Evolutionary conservation across 306 rosid genomes (phyloP), one percentile per base, ranked within the genome.

Genomic region (Carpinus viminea): DNA sequence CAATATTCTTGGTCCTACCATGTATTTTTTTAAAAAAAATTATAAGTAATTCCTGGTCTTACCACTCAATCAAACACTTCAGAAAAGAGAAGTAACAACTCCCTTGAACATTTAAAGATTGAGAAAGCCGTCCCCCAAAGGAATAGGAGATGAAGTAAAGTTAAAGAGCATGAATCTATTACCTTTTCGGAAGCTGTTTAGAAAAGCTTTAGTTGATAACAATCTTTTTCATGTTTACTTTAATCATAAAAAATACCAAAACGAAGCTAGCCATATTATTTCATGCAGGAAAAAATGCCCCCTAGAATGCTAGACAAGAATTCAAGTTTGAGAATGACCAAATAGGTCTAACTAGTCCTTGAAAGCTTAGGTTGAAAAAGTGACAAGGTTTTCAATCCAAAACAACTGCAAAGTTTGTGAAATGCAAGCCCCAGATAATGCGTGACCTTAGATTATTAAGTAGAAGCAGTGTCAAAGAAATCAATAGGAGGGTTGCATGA

Each of bases 291-390:
- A 21, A 57, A 57, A 21, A 20, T 3, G 15, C 15, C 16, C 64
- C 64, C 34, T 20, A 21, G 64, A 57, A 21, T n/a, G 64, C 64
- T 21, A 4, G 28, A 57, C 64, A n/a, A 57, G 64, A 20, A 21
- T 57, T 57, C 43, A 61, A 61, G 68, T 28, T 61, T 61, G 43
- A 21, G 68, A 61, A 61, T 61, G 68, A 61, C 41, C 68, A 61
- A 26, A 18, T 7, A 56, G 16, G 38, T 7, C 38, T 26, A 21
- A 26, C 36, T 60, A 60, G 5, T 10, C 41, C 41, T 26, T 60
- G 68, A 60, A 26, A 60, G 66, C 38, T 60, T 24, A 16, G 36
- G 38, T 28, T 28, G 38, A 26, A 15, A 61, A 26, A 28, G 12
- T 26, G 1, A 38, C 17, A 38, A 38, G 50, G 5, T 66, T 28